phyloP scores from a whole-genome alignment of 306 rosid species.

The Cicer arietinum region DNA sequence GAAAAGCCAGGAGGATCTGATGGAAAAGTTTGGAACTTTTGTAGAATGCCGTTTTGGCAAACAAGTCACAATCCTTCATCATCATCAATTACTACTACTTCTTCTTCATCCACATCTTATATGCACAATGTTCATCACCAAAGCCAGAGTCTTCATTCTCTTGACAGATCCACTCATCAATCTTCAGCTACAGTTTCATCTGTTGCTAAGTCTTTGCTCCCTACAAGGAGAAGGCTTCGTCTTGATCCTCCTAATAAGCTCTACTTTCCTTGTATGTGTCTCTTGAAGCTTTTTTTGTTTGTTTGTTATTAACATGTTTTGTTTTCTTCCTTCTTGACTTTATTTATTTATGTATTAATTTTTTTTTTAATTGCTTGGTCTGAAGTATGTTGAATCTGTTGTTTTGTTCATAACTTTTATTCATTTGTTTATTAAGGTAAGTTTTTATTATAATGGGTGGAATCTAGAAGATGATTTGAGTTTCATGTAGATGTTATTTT shows the following conservation, averaged over 20 bases:
- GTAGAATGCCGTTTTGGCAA: conserved; percentile 92
- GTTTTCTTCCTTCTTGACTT: neutral
- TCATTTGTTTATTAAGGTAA: conserved; percentile 25
- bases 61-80: conserved; percentile 57
- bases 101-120: conserved; percentile 59
- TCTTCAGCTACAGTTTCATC: conserved; percentile 70
- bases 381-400: conserved; percentile 21
- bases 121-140: conserved; percentile 59
- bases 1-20: conserved; percentile 71
- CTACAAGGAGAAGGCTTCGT: conserved; percentile 80
- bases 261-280: conserved; percentile 82
- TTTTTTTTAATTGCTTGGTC: conserved; percentile 37
- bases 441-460: conserved; percentile 23
- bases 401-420: conserved; percentile 13
- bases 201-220: conserved; percentile 82
- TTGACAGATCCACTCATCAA: conserved; percentile 60
- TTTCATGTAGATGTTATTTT: conserved; percentile 35
- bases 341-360: conserved; percentile 32
- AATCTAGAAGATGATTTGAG: conserved; percentile 36
- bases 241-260: conserved; percentile 97
- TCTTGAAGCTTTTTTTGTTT: conserved; percentile 12
- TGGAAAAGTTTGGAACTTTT: conserved; percentile 76
- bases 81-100: conserved; percentile 13
- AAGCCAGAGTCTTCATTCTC: conserved; percentile 58
- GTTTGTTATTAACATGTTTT: neutral